Conservation (phyloP, 305 asterid species). For the Coffea humblotiana region DNA sequence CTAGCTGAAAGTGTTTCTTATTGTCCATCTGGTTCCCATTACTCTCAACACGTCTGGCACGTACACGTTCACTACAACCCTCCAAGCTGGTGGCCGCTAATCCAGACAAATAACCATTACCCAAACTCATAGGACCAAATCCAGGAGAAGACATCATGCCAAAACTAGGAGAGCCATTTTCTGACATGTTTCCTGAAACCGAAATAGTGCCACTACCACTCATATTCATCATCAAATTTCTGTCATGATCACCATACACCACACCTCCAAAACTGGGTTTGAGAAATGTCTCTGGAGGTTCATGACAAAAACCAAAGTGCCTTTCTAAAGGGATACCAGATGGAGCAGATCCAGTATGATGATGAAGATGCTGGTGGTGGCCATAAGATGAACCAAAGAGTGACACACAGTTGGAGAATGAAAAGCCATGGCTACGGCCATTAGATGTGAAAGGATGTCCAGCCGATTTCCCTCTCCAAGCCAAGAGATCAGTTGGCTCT, state of each 20-base stretch:
- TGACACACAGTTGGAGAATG: slow-evolving; percentile 35
- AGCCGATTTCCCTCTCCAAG: slow-evolving; percentile 29
- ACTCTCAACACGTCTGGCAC: slow-evolving; percentile 34
- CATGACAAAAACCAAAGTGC: slow-evolving; percentile 42
- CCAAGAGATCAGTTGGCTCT: slow-evolving; percentile 32
- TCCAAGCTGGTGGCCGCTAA: slow-evolving; percentile 33
- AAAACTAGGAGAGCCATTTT: slow-evolving; percentile 47
- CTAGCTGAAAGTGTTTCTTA: slow-evolving; percentile 52
- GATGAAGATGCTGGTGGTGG: slow-evolving; percentile 25
- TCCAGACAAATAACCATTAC: slow-evolving; percentile 36
- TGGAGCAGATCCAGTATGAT: slow-evolving; percentile 68
- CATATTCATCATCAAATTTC: slow-evolving; percentile 33
- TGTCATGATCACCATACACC: slow-evolving; percentile 29
- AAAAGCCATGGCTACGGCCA: slow-evolving; percentile 32
- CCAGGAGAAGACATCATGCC: slow-evolving; percentile 43
- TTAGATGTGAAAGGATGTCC: slow-evolving; percentile 33
- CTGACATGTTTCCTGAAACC: slow-evolving; percentile 31
- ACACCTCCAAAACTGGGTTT: slow-evolving; percentile 31
- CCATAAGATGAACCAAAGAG: slow-evolving; percentile 33
- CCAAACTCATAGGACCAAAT: slow-evolving; percentile 38
- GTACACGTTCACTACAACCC: slow-evolving; percentile 37
- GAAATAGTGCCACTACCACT: slow-evolving; percentile 29
- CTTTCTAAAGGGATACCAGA: slow-evolving; percentile 47
- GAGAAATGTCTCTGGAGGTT: slow-evolving; percentile 32
- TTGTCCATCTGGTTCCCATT: slow-evolving; percentile 44